Evolutionary conservation across 2,329 filamentous ascomycete species (phyloP).

Genomic region (Rutstroemia sp.): DNA sequence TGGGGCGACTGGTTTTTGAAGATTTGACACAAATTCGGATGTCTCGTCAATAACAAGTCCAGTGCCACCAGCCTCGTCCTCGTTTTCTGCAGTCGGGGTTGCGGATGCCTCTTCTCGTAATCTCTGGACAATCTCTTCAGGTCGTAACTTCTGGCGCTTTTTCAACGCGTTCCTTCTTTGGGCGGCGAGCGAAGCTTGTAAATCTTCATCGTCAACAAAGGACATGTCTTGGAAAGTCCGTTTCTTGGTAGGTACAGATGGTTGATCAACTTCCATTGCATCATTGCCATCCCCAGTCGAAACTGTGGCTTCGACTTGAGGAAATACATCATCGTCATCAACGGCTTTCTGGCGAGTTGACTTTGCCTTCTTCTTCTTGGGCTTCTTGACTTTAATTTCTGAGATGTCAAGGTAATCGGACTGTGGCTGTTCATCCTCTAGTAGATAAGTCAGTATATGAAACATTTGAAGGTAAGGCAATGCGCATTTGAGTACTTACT

Average conservation of each 20-base stretch:
- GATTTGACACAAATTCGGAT: constrained; percentile 83
- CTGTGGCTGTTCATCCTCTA: constrained; percentile 53
- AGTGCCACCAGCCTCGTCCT: constrained; percentile 41
- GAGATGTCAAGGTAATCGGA: constrained; percentile 87
- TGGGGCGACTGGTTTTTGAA: constrained; percentile 59
- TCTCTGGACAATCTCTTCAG: constrained; percentile 80
- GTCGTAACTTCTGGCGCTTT: constrained; percentile 80
- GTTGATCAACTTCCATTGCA: constrained; percentile 71
- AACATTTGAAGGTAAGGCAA: neutral
- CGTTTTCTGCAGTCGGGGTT: constrained; percentile 48
- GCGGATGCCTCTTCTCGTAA: constrained; percentile 55
- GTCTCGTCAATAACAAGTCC: constrained; percentile 94
- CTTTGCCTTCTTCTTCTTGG: constrained; percentile 85
- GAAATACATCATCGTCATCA: constrained; percentile 54
- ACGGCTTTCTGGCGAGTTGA: constrained; percentile 60
- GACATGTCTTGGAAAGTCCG: constrained; percentile 56
- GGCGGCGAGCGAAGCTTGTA: constrained; percentile 78
- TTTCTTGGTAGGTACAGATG: constrained; percentile 47
- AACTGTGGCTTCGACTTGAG: constrained; percentile 31
- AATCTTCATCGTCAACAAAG: constrained; percentile 85
- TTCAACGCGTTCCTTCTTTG: constrained; percentile 80
- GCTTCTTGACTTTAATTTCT: constrained; percentile 88
- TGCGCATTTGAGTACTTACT: constrained; percentile 32
- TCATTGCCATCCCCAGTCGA: constrained; percentile 33
- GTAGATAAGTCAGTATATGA: constrained; percentile 27